Percentiles rank a stretch among this genome's conserved stretches.
Evolutionary conservation across 2,329 filamentous ascomycete species (phyloP).

Genomic region (Botrytis squamosa): DNA sequence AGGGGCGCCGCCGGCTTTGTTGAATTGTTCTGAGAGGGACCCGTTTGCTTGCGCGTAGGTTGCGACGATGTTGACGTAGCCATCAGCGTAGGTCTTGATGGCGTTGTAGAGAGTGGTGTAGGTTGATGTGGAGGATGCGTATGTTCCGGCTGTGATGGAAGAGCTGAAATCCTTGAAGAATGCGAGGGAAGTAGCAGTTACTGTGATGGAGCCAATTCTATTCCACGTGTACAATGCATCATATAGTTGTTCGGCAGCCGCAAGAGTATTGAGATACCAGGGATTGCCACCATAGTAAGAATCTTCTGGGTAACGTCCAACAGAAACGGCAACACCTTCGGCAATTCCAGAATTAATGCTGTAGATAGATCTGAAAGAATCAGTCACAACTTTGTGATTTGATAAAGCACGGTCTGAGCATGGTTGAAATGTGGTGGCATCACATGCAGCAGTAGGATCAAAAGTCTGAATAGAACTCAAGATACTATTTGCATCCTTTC

Average conservation of each 20-base stretch:
- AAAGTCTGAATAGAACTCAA: slow-evolving; percentile 67
- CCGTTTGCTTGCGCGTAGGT: slow-evolving; percentile 57
- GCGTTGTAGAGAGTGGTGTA: slow-evolving; percentile 62
- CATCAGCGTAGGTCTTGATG: slow-evolving; percentile 62
- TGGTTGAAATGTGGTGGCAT: slow-evolving; percentile 73
- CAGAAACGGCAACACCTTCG: slow-evolving; percentile 57
- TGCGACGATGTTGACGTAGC: slow-evolving; percentile 50
- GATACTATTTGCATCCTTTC: slow-evolving; percentile 71
- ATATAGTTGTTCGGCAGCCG: slow-evolving; percentile 78
- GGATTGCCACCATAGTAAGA: slow-evolving; percentile 76
- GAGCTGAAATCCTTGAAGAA: slow-evolving; percentile 71
- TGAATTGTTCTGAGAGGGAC: slow-evolving; percentile 67
- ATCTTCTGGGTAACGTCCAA: slow-evolving; percentile 71
- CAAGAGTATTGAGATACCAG: slow-evolving; percentile 76
- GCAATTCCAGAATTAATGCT: slow-evolving; percentile 64
- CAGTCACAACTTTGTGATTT: slow-evolving; percentile 73
- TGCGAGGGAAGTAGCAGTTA: slow-evolving; percentile 62
- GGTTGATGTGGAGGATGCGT: slow-evolving; percentile 56
- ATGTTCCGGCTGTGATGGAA: slow-evolving; percentile 60
- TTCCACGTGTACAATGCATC: slow-evolving; percentile 73
- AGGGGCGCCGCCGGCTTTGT: slow-evolving; percentile 51
- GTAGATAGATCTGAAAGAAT: slow-evolving; percentile 73
- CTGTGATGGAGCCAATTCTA: slow-evolving; percentile 57
- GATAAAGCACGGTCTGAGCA: slow-evolving; percentile 55
- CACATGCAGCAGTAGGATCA: slow-evolving; percentile 65